Conservation (phyloP, 306 rosid genomes). For the Cucumis hystrix region DNA sequence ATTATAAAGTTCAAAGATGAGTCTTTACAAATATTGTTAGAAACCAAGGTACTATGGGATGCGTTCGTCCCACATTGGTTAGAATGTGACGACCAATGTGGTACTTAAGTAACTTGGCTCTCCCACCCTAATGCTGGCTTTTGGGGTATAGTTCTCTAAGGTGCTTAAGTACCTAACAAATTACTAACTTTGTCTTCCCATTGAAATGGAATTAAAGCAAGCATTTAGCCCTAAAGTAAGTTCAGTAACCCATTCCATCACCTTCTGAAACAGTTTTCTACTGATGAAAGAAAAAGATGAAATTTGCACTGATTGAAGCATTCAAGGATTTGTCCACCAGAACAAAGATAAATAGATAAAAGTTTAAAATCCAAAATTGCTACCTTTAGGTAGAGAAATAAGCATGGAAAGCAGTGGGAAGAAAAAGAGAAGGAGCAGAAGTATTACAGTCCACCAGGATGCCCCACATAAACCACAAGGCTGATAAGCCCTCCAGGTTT, state of each 20-base stretch:
- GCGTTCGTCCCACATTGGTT: no score
- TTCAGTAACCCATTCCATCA: background rate
- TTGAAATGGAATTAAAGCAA: background rate
- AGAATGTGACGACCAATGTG: no score
- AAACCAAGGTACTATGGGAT: no score
- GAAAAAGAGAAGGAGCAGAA: slow-evolving; percentile 6
- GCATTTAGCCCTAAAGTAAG: background rate
- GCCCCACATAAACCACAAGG: slow-evolving; percentile 74
- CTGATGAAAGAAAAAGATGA: background rate
- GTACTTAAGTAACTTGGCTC: no score
- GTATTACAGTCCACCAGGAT: slow-evolving; percentile 79
- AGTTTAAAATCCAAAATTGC: no score
- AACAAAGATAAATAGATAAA: background rate
- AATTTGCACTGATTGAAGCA: background rate
- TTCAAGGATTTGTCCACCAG: background rate
- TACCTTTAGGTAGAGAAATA: no score
- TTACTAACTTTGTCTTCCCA: background rate
- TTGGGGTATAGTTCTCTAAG: no score
- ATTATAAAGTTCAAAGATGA: no score
- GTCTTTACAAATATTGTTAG: no score
- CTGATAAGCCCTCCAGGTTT: slow-evolving; percentile 74
- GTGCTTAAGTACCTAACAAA: no score
- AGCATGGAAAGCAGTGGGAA: background rate
- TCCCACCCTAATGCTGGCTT: no score
- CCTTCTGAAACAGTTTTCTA: background rate